Evolutionary conservation across 257 asterid species (phyloP).

Genomic region (Solanum appendiculatum): DNA sequence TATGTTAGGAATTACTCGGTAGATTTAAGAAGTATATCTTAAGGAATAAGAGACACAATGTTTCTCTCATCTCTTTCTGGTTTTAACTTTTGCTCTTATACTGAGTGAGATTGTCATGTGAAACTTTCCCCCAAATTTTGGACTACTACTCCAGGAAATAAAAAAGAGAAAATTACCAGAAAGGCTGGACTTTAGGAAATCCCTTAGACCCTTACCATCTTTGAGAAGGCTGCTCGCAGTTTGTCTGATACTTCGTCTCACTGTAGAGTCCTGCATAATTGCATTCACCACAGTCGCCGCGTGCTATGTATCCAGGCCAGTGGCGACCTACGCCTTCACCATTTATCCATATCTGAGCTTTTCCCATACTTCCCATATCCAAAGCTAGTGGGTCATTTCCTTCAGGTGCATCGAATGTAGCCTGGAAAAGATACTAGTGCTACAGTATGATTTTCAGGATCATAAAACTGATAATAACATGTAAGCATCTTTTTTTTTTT

Average conservation of each 20-base stretch:
- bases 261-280: background rate
- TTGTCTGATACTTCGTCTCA: slow-evolving; percentile 2
- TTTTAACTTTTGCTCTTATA: background rate
- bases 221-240: slow-evolving; percentile 10
- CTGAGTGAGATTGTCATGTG: background rate
- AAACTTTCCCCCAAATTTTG: background rate
- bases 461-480: background rate
- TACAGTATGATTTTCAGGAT: background rate
- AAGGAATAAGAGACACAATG: background rate
- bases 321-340: slow-evolving; percentile 1
- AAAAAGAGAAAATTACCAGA: background rate
- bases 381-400: slow-evolving; percentile 12
- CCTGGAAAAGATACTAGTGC: background rate
- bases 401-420: slow-evolving; percentile 10
- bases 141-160: background rate
- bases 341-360: slow-evolving; percentile 15
- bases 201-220: slow-evolving; percentile 3
- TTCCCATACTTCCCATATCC: slow-evolving; percentile 11
- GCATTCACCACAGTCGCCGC: background rate
- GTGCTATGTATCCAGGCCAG: slow-evolving; percentile 1
- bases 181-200: background rate
- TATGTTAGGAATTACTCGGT: background rate
- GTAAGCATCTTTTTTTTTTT: too few species aligned
- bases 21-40: background rate
- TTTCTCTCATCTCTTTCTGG: background rate